phyloP scores from a whole-genome alignment of 805 yeast species.

The Zygoascus tannicola region DNA sequence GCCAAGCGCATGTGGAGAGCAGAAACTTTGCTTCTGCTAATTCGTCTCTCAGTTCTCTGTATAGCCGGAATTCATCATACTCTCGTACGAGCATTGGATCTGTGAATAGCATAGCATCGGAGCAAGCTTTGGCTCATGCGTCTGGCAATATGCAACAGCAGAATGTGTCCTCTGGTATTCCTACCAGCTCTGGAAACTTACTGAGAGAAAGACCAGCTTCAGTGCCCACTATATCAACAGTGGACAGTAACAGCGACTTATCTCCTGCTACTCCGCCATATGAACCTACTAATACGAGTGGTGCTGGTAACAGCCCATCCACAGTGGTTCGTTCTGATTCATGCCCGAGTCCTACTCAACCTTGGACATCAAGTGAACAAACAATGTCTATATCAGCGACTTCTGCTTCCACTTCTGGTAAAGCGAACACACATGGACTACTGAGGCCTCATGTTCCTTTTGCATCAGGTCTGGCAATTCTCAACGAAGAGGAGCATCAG shows the following conservation, averaged over 20 bases:
- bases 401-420: slow-evolving; percentile 1
- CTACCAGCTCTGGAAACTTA: not conserved
- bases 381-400: slow-evolving; percentile 1
- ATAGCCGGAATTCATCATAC: not conserved
- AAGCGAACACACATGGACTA: not conserved
- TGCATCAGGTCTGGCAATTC: slow-evolving; percentile 3
- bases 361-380: not conserved
- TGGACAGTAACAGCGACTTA: not conserved
- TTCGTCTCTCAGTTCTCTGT: not conserved
- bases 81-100: not conserved
- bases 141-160: not conserved
- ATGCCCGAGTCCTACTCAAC: not conserved
- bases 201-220: not conserved
- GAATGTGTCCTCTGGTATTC: not conserved
- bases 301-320: too few species aligned
- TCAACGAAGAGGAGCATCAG: slow-evolving; percentile 12
- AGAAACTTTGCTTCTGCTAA: slow-evolving; percentile 1
- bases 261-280: not conserved
- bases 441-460: slow-evolving; percentile 4
- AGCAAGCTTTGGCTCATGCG: not conserved
- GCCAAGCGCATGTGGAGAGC: too few species aligned
- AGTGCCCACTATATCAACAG: not conserved
- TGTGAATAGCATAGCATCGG: not conserved
- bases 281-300: too few species aligned
- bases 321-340: not conserved